Evolutionary conservation across 2,329 filamentous ascomycete species (phyloP).

Genomic region (Albophoma yamanashiensis): DNA sequence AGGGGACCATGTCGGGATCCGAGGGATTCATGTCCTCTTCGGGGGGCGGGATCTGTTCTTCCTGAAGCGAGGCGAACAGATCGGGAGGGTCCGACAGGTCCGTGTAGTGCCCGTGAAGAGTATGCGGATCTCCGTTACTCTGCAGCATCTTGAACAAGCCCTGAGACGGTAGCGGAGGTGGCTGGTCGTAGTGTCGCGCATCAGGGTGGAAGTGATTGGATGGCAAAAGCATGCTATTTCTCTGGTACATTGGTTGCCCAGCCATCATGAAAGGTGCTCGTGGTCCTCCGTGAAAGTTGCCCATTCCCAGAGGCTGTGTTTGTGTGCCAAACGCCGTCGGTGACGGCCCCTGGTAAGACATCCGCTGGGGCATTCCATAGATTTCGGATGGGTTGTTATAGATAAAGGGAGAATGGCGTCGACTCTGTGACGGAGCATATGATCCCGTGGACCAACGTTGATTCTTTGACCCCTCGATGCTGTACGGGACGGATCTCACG

Average conservation of each 20-base stretch:
- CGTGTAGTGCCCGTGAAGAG: conserved; percentile 58
- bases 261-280: conserved; percentile 45
- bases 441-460: conserved; percentile 75
- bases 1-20: conserved; percentile 64
- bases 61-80: conserved; percentile 62
- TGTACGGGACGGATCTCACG: conserved; percentile 61
- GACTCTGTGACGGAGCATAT: conserved; percentile 46
- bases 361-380: conserved; percentile 44
- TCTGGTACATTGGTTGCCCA: conserved; percentile 37
- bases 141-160: conserved; percentile 64
- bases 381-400: conserved; percentile 52
- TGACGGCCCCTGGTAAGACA: conserved; percentile 31
- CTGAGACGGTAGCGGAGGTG: conserved; percentile 56
- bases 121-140: conserved; percentile 61
- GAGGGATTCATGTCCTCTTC: conserved; percentile 73
- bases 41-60: conserved; percentile 63
- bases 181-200: conserved; percentile 44
- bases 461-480: conserved; percentile 51
- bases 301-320: conserved; percentile 41
- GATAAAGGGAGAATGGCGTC: conserved; percentile 49
- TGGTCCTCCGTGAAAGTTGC: conserved; percentile 43
- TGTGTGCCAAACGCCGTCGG: conserved; percentile 26
- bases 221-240: conserved; percentile 48
- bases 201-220: conserved; percentile 39
- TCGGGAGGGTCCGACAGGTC: conserved; percentile 68